Percentiles rank a stretch among this genome's conserved stretches.
Conservation (phyloP, 2,329 filamentous ascomycete genomes). For the Elsinoe arachidis region DNA sequence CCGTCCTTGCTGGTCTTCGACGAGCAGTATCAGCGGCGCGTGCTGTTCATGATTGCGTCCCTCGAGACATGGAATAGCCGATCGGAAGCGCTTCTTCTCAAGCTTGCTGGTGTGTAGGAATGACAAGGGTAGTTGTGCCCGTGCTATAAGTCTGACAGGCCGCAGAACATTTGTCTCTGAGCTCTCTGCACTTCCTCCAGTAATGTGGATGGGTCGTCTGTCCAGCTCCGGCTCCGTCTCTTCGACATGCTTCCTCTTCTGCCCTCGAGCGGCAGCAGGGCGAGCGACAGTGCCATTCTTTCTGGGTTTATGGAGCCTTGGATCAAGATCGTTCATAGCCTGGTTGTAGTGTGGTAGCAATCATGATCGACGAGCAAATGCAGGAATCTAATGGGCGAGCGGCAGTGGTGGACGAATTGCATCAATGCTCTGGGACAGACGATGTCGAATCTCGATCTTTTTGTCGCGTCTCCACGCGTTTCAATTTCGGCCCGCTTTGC, state of each 20-base stretch:
- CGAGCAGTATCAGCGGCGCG: slow-evolving; percentile 51
- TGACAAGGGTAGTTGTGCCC: slow-evolving; percentile 53
- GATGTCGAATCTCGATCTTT: background rate
- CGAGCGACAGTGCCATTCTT: background rate
- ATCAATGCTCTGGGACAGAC: background rate
- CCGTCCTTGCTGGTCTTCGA: slow-evolving; percentile 43
- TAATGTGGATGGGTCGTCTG: background rate
- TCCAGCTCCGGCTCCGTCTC: background rate
- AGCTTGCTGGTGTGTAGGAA: slow-evolving; percentile 50
- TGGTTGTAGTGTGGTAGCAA: background rate
- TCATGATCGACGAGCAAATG: background rate
- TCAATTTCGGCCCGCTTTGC: background rate
- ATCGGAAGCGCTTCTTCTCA: slow-evolving; percentile 50
- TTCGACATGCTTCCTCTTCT: slow-evolving; percentile 1
- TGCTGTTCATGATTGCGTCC: slow-evolving; percentile 40
- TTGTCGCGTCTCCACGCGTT: slow-evolving; percentile 3
- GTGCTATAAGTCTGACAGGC: slow-evolving; percentile 43
- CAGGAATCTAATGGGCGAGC: background rate
- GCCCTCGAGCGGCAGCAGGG: background rate
- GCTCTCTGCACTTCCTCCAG: background rate
- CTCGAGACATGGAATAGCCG: slow-evolving; percentile 55
- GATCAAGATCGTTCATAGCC: slow-evolving; percentile 9
- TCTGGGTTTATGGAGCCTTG: background rate
- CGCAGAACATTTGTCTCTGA: slow-evolving; percentile 21
- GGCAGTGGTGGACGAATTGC: background rate